phyloP scores from a whole-genome alignment of 2,329 filamentous ascomycete species.

The Cordyceps fumosorosea region DNA sequence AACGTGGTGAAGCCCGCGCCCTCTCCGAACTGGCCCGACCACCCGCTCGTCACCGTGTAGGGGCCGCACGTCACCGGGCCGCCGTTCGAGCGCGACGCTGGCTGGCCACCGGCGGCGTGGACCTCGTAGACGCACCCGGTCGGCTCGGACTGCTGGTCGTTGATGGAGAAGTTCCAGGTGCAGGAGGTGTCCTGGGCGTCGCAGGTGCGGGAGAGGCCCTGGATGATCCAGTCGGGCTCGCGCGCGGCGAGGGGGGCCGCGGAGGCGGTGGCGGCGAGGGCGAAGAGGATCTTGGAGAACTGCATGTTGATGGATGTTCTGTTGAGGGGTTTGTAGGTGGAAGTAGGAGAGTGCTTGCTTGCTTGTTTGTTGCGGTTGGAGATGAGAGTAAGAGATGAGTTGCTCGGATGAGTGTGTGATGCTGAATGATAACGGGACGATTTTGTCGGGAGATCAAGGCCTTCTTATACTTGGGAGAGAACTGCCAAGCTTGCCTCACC shows the following conservation, averaged over 20 bases:
- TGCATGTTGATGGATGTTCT: constrained; percentile 31
- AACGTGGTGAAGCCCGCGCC: constrained; percentile 52
- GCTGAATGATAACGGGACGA: not conserved
- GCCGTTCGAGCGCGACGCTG: constrained; percentile 31
- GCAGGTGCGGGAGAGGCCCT: constrained; percentile 34
- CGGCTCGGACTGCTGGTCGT: constrained; percentile 26
- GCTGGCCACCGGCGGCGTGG: constrained; percentile 28
- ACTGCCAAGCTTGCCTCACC: not conserved
- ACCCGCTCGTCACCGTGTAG: constrained; percentile 47
- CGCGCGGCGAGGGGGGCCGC: constrained; percentile 37
- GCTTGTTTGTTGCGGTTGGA: not conserved
- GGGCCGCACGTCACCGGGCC: constrained; percentile 38
- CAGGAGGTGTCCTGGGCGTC: constrained; percentile 31
- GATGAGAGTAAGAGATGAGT: not conserved
- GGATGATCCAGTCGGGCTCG: constrained; percentile 36
- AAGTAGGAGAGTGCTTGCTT: too few relatives aligned
- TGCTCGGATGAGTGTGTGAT: not conserved
- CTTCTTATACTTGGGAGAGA: not conserved
- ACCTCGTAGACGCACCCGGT: constrained; percentile 35
- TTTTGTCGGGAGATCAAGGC: not conserved
- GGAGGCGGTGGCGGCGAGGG: constrained; percentile 29
- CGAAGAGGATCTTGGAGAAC: constrained; percentile 33
- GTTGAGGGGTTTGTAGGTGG: constrained; percentile 10
- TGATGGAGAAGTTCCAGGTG: constrained; percentile 38
- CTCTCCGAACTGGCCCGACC: constrained; percentile 51